These are phyloP conservation scores for Aspergillus novofumigatus DNA, from an alignment of 2,329 filamentous ascomycete genomes.

Conservation along the genomic window DNA sequence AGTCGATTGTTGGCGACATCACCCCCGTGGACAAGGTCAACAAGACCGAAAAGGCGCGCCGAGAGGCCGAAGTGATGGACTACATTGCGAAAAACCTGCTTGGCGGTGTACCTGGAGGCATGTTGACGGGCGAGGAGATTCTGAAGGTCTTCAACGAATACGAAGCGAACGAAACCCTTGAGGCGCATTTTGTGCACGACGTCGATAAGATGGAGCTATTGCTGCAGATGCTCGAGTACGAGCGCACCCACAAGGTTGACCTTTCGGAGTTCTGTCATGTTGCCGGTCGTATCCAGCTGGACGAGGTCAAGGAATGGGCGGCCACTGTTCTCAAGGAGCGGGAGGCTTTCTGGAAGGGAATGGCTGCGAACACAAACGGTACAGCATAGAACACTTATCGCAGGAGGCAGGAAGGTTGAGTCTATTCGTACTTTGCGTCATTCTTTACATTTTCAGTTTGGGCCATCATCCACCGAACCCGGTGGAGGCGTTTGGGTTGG, in stretches of 20 bases:
- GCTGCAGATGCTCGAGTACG: constrained; percentile 95
- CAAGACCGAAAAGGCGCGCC: constrained; percentile 83
- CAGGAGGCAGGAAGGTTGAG: constrained; percentile 10
- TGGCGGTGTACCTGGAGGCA: constrained; percentile 68
- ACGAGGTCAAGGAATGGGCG: constrained; percentile 78
- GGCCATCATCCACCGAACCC: constrained; percentile 1
- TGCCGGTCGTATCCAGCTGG: constrained; percentile 64
- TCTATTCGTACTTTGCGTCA: constrained; percentile 1
- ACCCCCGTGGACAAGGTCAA: constrained; percentile 78
- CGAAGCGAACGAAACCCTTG: constrained; percentile 77
- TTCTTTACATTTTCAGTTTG: not conserved
- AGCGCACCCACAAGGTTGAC: constrained; percentile 68
- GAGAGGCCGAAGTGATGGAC: constrained; percentile 87
- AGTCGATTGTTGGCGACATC: constrained; percentile 91
- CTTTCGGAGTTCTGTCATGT: constrained; percentile 85
- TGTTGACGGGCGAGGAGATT: constrained; percentile 63
- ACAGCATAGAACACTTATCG: not conserved
- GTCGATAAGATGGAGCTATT: constrained; percentile 96
- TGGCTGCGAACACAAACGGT: constrained; percentile 10
- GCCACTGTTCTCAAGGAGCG: constrained; percentile 72
- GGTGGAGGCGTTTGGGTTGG: constrained; percentile 5
- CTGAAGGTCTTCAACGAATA: constrained; percentile 89
- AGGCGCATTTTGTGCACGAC: constrained; percentile 90
- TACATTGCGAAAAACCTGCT: constrained; percentile 73
- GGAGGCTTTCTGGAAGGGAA: constrained; percentile 63